Percentiles rank a stretch among this genome's conserved stretches.
phyloP scores from a whole-genome alignment of 768 basidiomycete species.

The Lenzites betulinus region DNA sequence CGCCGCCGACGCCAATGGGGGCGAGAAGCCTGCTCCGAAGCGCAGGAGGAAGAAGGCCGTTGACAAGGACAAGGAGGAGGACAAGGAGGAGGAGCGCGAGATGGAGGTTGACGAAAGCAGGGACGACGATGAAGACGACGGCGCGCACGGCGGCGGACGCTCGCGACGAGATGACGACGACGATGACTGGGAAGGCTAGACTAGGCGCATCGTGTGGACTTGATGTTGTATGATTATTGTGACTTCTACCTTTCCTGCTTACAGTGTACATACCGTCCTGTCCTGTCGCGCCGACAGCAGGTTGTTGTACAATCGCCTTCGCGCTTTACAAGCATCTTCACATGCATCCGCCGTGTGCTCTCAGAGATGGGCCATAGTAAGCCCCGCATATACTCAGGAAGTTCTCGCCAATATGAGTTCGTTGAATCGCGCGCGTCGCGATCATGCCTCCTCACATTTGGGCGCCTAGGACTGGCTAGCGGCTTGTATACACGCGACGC shows the following conservation, averaged over 20 bases:
- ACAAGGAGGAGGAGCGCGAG: conserved; percentile 41
- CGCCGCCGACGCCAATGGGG: conserved; percentile 38
- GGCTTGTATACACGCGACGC: not conserved
- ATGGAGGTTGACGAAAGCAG: conserved; percentile 37
- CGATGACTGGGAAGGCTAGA: conserved; percentile 40
- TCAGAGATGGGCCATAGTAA: too few species aligned
- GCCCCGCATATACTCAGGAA: too few species aligned
- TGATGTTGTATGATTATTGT: conserved; percentile 33
- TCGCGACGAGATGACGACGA: conserved; percentile 42
- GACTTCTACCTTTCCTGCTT: not conserved
- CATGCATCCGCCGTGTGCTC: too few species aligned
- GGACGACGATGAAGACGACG: conserved; percentile 47
- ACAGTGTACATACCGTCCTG: too few species aligned
- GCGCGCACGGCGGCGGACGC: conserved; percentile 36
- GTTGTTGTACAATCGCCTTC: too few species aligned
- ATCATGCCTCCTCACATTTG: not conserved
- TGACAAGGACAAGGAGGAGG: conserved; percentile 28
- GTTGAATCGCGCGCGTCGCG: not conserved
- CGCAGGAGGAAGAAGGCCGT: conserved; percentile 42
- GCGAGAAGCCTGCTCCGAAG: conserved; percentile 41
- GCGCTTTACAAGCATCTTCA: too few species aligned
- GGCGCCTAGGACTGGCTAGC: not conserved
- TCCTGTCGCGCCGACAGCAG: too few species aligned
- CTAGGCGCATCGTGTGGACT: not conserved
- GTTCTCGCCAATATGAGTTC: not conserved